Percentiles rank a stretch among this genome's conserved stretches.
Evolutionary conservation across 331 rosid species (phyloP).

Genomic region (Arachis monticola): DNA sequence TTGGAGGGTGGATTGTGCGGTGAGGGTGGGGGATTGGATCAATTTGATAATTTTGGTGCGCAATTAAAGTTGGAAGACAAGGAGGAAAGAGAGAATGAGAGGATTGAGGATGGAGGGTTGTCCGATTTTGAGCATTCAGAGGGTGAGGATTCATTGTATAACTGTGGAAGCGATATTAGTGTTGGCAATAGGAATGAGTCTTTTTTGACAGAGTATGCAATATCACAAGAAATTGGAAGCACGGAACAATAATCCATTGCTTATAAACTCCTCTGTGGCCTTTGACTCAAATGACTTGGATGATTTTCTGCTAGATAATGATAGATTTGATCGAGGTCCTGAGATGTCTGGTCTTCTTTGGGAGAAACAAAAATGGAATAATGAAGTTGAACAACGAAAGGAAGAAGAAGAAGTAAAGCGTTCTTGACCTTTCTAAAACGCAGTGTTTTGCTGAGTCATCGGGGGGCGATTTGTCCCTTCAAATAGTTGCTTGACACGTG

Average conservation of each 20-base stretch:
- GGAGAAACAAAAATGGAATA: constrained; percentile 31
- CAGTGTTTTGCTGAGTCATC: too few relatives aligned
- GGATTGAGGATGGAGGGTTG: constrained; percentile 51
- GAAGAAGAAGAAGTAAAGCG: too few relatives aligned
- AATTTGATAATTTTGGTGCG: constrained; percentile 29
- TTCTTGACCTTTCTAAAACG: too few relatives aligned
- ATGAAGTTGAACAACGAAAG: constrained; percentile 10
- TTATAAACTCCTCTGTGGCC: constrained; percentile 76
- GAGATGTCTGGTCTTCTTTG: constrained; percentile 37
- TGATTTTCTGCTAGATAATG: constrained; percentile 66
- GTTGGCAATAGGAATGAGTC: constrained; percentile 22
- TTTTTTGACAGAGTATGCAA: constrained; percentile 29
- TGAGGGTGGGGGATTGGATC: constrained; percentile 33
- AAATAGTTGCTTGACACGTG: too few relatives aligned
- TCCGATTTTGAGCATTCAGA: constrained; percentile 60
- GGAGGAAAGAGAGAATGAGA: constrained; percentile 41
- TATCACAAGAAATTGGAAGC: constrained; percentile 35
- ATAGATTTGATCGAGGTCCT: constrained; percentile 37
- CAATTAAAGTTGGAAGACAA: constrained; percentile 22
- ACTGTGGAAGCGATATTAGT: constrained; percentile 55
- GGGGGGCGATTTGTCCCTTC: too few relatives aligned
- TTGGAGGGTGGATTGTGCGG: constrained; percentile 31
- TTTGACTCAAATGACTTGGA: constrained; percentile 83
- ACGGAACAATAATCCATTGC: constrained; percentile 67
- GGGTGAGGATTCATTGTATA: constrained; percentile 72